Conservation (phyloP, 805 yeast species). For the Wickerhamiella alocasiicola region DNA sequence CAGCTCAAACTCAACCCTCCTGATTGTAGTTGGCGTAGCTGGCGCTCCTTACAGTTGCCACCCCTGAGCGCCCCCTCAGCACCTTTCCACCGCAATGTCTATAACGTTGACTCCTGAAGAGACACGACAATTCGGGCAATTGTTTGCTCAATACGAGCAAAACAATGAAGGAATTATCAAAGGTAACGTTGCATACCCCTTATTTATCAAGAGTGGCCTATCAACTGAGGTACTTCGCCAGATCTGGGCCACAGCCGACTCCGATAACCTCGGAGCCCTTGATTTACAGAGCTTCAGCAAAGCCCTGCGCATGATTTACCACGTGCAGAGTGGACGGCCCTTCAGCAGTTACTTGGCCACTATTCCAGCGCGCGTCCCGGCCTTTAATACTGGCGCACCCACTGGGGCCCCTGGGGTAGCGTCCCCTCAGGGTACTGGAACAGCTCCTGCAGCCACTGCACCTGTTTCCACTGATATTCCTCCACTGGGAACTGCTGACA, state of each 20-base stretch:
- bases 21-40: too few species aligned
- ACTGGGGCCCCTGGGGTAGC: constrained; percentile 13
- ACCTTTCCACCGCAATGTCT: too few species aligned
- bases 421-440: not conserved
- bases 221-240: constrained; percentile 71
- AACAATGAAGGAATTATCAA: constrained; percentile 71
- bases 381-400: constrained; percentile 31
- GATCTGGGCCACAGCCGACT: constrained; percentile 91
- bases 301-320: constrained; percentile 82
- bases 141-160: constrained; percentile 69
- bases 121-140: constrained; percentile 53
- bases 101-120: constrained; percentile 55
- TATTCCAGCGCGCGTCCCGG: constrained; percentile 49
- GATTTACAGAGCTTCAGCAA: constrained; percentile 68
- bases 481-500: constrained; percentile 27
- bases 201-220: constrained; percentile 76
- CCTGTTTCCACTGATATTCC: constrained; percentile 20
- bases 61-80: too few species aligned
- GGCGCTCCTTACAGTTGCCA: too few species aligned
- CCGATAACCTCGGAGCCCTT: constrained; percentile 72
- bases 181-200: constrained; percentile 72
- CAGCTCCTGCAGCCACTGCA: not conserved
- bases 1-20: too few species aligned
- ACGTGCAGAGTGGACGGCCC: constrained; percentile 64
- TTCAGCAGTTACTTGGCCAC: constrained; percentile 43